Evolutionary conservation across 2,329 filamentous ascomycete genomes (phyloP).

Genomic region (Colletotrichum godetiae): DNA sequence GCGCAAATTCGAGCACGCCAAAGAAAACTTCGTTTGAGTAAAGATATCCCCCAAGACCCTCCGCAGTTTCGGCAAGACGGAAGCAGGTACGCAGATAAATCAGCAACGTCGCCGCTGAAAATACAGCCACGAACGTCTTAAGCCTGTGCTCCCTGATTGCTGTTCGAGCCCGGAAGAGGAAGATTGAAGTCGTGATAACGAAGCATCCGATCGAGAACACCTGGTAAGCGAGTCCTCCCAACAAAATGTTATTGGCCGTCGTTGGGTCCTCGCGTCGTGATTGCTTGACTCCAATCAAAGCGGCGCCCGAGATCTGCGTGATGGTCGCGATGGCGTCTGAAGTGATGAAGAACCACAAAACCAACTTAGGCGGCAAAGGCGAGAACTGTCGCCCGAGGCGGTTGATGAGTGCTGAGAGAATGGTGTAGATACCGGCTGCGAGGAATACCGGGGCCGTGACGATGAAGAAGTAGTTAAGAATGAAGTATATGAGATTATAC

Average conservation of each 20-base stretch:
- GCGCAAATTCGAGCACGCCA: constrained; percentile 64
- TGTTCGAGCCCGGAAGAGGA: constrained; percentile 50
- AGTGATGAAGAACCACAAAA: constrained; percentile 65
- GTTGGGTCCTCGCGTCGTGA: constrained; percentile 61
- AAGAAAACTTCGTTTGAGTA: constrained; percentile 64
- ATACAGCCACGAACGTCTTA: constrained; percentile 52
- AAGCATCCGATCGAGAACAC: constrained; percentile 63
- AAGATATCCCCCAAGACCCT: constrained; percentile 58
- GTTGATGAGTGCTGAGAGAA: constrained; percentile 61
- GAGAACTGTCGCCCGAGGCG: constrained; percentile 55
- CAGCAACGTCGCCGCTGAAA: constrained; percentile 57
- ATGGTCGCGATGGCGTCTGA: constrained; percentile 65
- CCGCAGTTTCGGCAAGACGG: constrained; percentile 63
- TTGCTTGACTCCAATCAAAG: constrained; percentile 61
- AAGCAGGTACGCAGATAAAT: constrained; percentile 66
- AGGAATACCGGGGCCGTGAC: constrained; percentile 69
- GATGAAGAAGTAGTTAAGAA: constrained; percentile 71
- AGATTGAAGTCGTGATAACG: constrained; percentile 54
- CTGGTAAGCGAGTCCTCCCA: constrained; percentile 66
- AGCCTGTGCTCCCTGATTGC: constrained; percentile 44
- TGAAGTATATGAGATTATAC: constrained; percentile 66
- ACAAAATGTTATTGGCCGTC: constrained; percentile 64
- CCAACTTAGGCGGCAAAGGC: constrained; percentile 56
- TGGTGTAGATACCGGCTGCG: constrained; percentile 66
- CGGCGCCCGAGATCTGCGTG: constrained; percentile 65